Evolutionary conservation across 352 stramenopile species (phyloP).

Genomic region (Globisporangium acanthophoron): DNA sequence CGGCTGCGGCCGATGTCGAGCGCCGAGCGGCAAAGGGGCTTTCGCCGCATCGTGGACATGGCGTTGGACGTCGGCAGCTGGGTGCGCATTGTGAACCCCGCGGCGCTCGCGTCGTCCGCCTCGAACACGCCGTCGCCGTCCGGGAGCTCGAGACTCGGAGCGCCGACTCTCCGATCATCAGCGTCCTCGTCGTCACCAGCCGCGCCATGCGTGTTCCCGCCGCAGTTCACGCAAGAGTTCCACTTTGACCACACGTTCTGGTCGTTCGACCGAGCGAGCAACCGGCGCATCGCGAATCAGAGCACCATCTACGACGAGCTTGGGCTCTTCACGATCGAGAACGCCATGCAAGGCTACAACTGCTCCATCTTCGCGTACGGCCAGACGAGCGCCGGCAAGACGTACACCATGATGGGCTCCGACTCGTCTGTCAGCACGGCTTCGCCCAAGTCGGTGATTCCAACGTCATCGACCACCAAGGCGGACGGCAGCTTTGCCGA

Average conservation of each 20-base stretch:
- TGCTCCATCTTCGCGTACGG: constrained; percentile 76
- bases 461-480: background rate
- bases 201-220: constrained; percentile 14
- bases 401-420: constrained; percentile 59
- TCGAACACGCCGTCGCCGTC: constrained; percentile 5
- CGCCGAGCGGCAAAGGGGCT: constrained; percentile 54
- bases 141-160: background rate
- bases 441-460: background rate
- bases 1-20: constrained; percentile 65
- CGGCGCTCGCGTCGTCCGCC: constrained; percentile 21
- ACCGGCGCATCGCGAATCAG: constrained; percentile 36
- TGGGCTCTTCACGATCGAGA: constrained; percentile 46
- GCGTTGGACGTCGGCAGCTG: constrained; percentile 25
- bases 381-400: constrained; percentile 70
- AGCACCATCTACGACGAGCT: constrained; percentile 52
- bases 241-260: constrained; percentile 69
- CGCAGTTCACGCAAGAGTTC: constrained; percentile 69
- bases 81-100: constrained; percentile 58
- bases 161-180: background rate
- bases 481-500: background rate
- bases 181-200: background rate
- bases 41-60: constrained; percentile 59
- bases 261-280: constrained; percentile 44
- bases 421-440: constrained; percentile 10
- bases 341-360: constrained; percentile 55